Evolutionary conservation across 768 basidiomycete species (phyloP), one percentile per base, ranked within the genome.

Genomic region (Leccinum obscurum): DNA sequence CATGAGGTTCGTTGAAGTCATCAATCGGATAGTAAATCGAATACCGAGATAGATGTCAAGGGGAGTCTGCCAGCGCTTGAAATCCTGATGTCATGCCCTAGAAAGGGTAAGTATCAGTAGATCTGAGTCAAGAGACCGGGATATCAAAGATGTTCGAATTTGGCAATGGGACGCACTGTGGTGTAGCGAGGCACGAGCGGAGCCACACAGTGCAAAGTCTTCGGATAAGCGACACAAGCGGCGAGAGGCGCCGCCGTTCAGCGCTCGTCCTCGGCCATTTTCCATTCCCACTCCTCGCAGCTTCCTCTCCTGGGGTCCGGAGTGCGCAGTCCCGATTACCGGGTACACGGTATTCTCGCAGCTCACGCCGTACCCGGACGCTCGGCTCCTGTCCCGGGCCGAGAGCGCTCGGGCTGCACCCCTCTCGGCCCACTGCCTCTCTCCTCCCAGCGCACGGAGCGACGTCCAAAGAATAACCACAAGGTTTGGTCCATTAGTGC

Each of bases 1-100:
- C 10, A 17, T 54, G 3, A 37, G 3, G 7, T 30, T 8, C 6
- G 8, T 2, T 3, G 54, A 39, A 3, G 34, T 41, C 32, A 17
- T 6, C 0, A 32, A 1, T 24, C 3, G n/a, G 3, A 46, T 39
- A 32, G 17, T 10, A 26, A 54, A 22, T n/a, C 51, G 57, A 41
- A 65, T 56, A 22, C 13, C 15, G 34, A 59, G 55, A 48, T 62
- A 62, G 10, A 52, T 35, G 35, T 65, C 62, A 35, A 66, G 55
- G 34, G 34, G 60, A 17, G 62, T 48, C 34, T 65, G 58, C 59
- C 52, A 65, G 62, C 13, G 34, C 30, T 65, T 52, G n/a, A 62
- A 52, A 5, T 20, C 60, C 64, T 4, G 64, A 65, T 24, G 57
- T 37, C 3, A 58, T 3, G 13, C 64, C 62, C 4, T 6, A n/a